phyloP scores from a whole-genome alignment of 495 filamentous ascomycete species.

The Penicillium pulvis region DNA sequence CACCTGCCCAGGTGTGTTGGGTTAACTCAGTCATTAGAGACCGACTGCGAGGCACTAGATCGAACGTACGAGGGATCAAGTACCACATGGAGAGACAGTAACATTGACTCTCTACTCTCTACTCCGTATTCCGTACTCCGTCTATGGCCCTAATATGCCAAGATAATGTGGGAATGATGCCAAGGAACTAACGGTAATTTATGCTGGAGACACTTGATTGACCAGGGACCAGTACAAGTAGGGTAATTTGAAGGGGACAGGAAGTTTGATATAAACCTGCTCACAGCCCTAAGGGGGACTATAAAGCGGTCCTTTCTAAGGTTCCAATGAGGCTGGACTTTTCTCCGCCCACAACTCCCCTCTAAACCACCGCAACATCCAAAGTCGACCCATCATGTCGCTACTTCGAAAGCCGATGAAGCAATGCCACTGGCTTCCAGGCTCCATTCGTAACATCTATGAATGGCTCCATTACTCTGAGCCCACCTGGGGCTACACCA shows the following conservation, averaged over 20 bases:
- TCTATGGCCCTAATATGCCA: slow-evolving; percentile 7
- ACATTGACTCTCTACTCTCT: too few species aligned
- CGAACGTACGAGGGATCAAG: too few species aligned
- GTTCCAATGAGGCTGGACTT: slow-evolving; percentile 14
- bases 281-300: slow-evolving; percentile 11
- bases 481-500: slow-evolving; percentile 23
- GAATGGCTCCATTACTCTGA: slow-evolving; percentile 15
- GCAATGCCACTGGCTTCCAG: slow-evolving; percentile 16
- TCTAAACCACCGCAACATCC: slow-evolving; percentile 16
- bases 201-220: slow-evolving; percentile 12
- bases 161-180: slow-evolving; percentile 15
- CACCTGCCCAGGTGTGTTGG: too few species aligned
- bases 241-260: slow-evolving; percentile 12
- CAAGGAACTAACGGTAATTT: slow-evolving; percentile 16
- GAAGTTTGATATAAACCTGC: slow-evolving; percentile 15
- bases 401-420: slow-evolving; percentile 15
- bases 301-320: slow-evolving; percentile 14
- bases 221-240: slow-evolving; percentile 11
- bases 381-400: slow-evolving; percentile 16
- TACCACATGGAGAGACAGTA: too few species aligned
- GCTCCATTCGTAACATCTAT: slow-evolving; percentile 3
- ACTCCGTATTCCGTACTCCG: too few species aligned
- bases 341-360: slow-evolving; percentile 14
- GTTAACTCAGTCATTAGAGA: too few species aligned
- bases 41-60: too few species aligned